Base-by-base conservation (phyloP, 2,329 filamentous ascomycete species). In the Ophiosphaerella korrae region DNA sequence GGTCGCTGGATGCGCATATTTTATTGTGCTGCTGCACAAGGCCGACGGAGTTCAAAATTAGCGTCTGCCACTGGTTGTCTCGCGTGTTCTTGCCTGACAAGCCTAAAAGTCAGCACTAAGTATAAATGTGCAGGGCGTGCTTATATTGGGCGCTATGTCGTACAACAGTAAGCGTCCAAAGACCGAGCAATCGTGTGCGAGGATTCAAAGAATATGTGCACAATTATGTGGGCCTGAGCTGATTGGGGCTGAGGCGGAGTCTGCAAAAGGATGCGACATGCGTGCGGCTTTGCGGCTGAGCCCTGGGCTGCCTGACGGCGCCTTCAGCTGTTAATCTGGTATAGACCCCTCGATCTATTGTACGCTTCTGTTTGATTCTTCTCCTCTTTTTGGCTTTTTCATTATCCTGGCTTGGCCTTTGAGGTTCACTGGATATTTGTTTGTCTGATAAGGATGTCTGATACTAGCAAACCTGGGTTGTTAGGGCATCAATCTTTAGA, bases 81-180 rank as follows among this genome's bases (percentile, higher is more conserved):
- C 9, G 26, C 26, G 7, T 29, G 26, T 29, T 5, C 26, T 29
- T 29, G 7, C 9, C 26, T 29, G 7, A 29, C 26, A 18, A 18
- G 26, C 9, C 26, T 11, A 7, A 29, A 7, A 29, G 9, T 29
- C 26, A 29, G 26, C 26, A 29, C 26, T 29, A 29, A 29, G 26
- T 29, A 29, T 29, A 29, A 11, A 29, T 29, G 21, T 11, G 35
- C 35, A 49, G 24, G 34, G 40, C 38, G 38, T 23, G 36, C 38
- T 29, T 16, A 41, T 31, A 39, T 49, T 49, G 34, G 39, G 16
- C 35, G 31, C 18, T 11, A 29, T 34, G 34, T 24, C 12, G 52
- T 55, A 37, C 45, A 39, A 52, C 52, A 26, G 52, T 57, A 51
- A 55, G 52, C 54, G 39, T 40, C 18, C 32, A 48, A 51, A 37